Percentiles rank a stretch among this genome's conserved stretches.
These are phyloP conservation scores for Plasmodium inui DNA, from an alignment of 169 alveolate species.

Conservation along the genomic window DNA sequence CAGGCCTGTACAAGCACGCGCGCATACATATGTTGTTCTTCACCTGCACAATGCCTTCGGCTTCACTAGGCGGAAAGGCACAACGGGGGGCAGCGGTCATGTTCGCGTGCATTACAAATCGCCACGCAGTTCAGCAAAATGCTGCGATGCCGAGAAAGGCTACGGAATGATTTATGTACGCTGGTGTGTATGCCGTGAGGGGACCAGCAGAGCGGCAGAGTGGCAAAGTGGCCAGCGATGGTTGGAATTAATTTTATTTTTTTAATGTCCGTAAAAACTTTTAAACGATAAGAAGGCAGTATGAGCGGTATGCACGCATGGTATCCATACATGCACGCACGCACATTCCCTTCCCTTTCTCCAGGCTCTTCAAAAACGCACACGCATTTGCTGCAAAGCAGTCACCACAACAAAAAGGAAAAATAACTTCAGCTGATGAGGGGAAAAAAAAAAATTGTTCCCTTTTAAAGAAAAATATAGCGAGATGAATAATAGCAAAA, in stretches of 20 bases:
- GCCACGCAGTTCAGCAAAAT: neutral
- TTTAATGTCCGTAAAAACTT: neutral
- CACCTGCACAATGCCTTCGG: neutral
- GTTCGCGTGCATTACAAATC: neutral
- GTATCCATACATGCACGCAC: neutral
- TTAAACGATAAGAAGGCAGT: neutral
- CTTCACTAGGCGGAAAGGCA: neutral
- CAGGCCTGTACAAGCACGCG: neutral
- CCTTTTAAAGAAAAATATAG: neutral
- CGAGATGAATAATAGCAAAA: neutral
- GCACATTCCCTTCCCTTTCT: neutral
- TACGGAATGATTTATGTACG: neutral
- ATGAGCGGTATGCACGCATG: neutral
- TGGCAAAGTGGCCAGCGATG: neutral
- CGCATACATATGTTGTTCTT: neutral
- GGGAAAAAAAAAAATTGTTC: neutral
- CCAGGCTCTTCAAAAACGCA: neutral
- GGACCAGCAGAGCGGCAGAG: neutral
- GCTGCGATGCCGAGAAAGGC: neutral
- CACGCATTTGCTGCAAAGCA: neutral
- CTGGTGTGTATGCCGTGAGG: neutral
- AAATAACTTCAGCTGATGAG: neutral
- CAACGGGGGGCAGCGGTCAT: neutral
- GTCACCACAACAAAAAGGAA: neutral
- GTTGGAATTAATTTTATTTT: neutral